These are phyloP conservation scores for Basipetospora sp. DNA, from an alignment of 2,329 filamentous ascomycete genomes.

Conservation along the genomic window DNA sequence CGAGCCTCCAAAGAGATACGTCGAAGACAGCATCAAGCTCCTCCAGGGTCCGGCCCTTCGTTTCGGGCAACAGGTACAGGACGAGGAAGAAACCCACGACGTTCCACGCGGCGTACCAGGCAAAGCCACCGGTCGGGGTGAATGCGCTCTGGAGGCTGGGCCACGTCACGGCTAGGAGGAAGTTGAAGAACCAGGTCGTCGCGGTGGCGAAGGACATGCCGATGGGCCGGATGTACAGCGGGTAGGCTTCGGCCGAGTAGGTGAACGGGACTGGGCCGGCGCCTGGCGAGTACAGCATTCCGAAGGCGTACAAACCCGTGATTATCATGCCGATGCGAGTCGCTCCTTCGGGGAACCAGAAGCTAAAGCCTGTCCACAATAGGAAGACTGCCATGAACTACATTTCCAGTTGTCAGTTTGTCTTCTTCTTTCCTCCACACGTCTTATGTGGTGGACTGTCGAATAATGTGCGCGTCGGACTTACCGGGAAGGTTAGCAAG, in stretches of 20 bases:
- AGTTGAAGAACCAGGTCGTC: constrained; percentile 26
- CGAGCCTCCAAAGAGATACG: constrained; percentile 8
- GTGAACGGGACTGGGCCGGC: constrained; percentile 45
- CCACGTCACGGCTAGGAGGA: constrained; percentile 23
- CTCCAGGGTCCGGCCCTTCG: constrained; percentile 20
- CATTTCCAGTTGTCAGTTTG: no score
- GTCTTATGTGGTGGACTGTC: no score
- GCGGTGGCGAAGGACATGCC: constrained; percentile 36
- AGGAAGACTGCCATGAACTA: constrained; percentile 40
- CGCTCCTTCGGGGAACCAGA: constrained; percentile 21
- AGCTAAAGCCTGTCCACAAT: constrained; percentile 36
- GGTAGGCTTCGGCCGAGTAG: constrained; percentile 45
- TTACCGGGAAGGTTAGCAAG: constrained; percentile 42
- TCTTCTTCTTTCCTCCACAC: no score
- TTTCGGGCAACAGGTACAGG: constrained; percentile 22
- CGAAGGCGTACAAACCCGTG: constrained; percentile 25
- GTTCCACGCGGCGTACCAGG: constrained; percentile 25
- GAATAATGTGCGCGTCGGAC: no score
- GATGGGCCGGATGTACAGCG: constrained; percentile 38
- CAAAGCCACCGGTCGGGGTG: constrained; percentile 15
- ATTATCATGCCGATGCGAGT: constrained; percentile 20
- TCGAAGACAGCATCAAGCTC: constrained; percentile 22
- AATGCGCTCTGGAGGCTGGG: constrained; percentile 10
- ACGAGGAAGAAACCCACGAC: constrained; percentile 19
- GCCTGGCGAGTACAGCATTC: constrained; percentile 30